A percentile compares a stretch with the other conserved stretches of the same genome.
Conservation (phyloP, 2,329 filamentous ascomycete genomes). For the Alternaria ethzedia region DNA sequence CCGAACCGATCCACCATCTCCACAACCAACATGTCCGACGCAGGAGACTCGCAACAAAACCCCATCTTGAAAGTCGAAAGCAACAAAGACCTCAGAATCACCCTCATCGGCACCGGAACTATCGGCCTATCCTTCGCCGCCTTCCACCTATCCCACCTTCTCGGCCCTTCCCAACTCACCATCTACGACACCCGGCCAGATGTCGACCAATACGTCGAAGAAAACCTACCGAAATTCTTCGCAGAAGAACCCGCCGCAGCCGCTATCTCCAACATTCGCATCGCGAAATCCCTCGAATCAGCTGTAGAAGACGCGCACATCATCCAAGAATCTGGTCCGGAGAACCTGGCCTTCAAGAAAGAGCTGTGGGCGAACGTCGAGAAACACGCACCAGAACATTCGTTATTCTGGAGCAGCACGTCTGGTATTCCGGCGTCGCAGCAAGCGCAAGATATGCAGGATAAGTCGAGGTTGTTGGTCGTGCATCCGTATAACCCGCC, state of each 20-base stretch:
- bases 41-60: background rate
- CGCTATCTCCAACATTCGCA: slow-evolving; percentile 44
- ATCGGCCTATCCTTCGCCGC: slow-evolving; percentile 65
- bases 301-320: slow-evolving; percentile 58
- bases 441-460: slow-evolving; percentile 54
- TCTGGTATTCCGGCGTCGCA: slow-evolving; percentile 63
- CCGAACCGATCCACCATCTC: background rate
- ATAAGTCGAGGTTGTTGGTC: slow-evolving; percentile 57
- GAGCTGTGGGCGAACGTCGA: slow-evolving; percentile 61
- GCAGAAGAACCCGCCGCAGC: slow-evolving; percentile 7
- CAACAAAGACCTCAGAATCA: slow-evolving; percentile 39
- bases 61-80: background rate
- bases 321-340: slow-evolving; percentile 66
- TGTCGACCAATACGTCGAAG: slow-evolving; percentile 52
- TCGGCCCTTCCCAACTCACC: slow-evolving; percentile 49
- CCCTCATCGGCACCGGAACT: slow-evolving; percentile 55
- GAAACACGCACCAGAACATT: slow-evolving; percentile 49
- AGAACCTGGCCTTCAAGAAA: slow-evolving; percentile 60
- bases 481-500: slow-evolving; percentile 69
- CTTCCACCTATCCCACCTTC: slow-evolving; percentile 57
- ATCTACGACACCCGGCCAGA: slow-evolving; percentile 61
- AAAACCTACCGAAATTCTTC: slow-evolving; percentile 54
- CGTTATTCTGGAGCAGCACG: slow-evolving; percentile 65
- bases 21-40: slow-evolving; percentile 13
- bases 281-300: slow-evolving; percentile 40